phyloP scores from a whole-genome alignment of 768 basidiomycete genomes.

The Russula emetica region DNA sequence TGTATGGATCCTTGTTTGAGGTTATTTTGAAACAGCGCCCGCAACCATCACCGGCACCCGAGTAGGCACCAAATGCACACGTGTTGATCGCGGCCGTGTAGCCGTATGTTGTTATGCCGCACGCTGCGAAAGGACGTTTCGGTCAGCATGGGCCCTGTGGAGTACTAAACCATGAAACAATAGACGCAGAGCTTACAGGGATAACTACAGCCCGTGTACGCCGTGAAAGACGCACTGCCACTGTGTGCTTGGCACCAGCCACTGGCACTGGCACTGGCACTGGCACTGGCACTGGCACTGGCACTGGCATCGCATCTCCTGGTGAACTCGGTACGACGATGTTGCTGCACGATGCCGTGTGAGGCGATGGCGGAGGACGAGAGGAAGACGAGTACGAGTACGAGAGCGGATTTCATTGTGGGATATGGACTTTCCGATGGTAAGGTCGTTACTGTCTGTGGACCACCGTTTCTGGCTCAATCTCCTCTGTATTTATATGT shows the following conservation, averaged over 20 bases:
- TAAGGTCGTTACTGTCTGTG: neutral
- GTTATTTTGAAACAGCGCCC: conserved; percentile 60
- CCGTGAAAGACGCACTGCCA: conserved; percentile 52
- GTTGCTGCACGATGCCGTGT: neutral
- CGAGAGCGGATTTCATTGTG: neutral
- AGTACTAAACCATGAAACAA: neutral
- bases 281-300: too few species aligned
- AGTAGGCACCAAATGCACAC: conserved; percentile 47
- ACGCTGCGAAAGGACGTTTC: conserved; percentile 36
- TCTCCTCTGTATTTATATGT: conserved; percentile 6
- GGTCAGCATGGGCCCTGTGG: neutral
- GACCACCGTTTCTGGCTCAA: neutral
- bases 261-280: too few species aligned
- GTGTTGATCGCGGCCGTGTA: conserved; percentile 57
- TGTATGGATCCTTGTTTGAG: conserved; percentile 48
- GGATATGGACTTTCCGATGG: neutral
- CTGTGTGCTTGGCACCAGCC: conserved; percentile 45
- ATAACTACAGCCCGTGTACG: conserved; percentile 47
- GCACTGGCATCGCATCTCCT: too few species aligned
- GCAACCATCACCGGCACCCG: conserved; percentile 54
- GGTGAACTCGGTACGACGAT: neutral
- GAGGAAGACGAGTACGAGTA: neutral
- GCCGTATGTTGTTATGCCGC: conserved; percentile 45
- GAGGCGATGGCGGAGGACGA: neutral
- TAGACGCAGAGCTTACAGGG: conserved; percentile 38